These are phyloP conservation scores for Epichloe brachyelytri DNA, from an alignment of 2,329 filamentous ascomycete species.

Conservation along the genomic window DNA sequence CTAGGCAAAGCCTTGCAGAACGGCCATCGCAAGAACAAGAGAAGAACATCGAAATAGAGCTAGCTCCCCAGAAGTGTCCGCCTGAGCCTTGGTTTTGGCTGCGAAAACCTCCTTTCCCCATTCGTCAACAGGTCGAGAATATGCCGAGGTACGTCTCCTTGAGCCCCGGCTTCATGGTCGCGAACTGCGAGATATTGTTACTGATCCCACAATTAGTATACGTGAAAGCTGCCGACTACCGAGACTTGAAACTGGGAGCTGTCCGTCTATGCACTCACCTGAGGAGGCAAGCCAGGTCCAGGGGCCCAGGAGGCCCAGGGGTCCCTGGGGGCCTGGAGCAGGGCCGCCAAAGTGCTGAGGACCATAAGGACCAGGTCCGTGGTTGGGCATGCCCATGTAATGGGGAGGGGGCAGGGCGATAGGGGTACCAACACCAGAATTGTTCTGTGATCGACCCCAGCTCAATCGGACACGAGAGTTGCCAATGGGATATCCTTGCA, in stretches of 20 bases:
- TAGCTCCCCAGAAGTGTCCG: constrained; percentile 6
- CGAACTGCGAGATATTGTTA: neutral
- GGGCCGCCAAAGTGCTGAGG: constrained; percentile 21
- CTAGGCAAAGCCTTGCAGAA: constrained; percentile 11
- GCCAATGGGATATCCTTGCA: constrained; percentile 98
- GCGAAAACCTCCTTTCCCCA: neutral
- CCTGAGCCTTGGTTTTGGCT: constrained; percentile 1
- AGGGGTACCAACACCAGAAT: constrained; percentile 94
- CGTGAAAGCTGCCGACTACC: neutral
- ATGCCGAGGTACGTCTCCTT: too few species aligned
- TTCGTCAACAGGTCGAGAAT: neutral
- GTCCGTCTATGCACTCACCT: constrained; percentile 19
- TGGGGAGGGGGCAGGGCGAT: constrained; percentile 69
- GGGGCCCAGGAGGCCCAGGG: constrained; percentile 26
- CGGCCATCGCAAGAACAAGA: constrained; percentile 12
- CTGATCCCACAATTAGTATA: constrained; percentile 1
- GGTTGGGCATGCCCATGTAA: constrained; percentile 37
- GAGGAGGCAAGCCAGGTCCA: constrained; percentile 23
- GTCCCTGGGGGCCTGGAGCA: constrained; percentile 24
- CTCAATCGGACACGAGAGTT: constrained; percentile 96
- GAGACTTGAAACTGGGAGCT: neutral
- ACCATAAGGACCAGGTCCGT: constrained; percentile 30
- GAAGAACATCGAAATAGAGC: constrained; percentile 12
- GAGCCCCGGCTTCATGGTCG: too few species aligned
- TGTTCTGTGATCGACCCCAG: constrained; percentile 98